Percentiles rank a stretch among this genome's conserved stretches.
phyloP scores from a whole-genome alignment of 495 filamentous ascomycete genomes.

The Cairneyella variabilis region DNA sequence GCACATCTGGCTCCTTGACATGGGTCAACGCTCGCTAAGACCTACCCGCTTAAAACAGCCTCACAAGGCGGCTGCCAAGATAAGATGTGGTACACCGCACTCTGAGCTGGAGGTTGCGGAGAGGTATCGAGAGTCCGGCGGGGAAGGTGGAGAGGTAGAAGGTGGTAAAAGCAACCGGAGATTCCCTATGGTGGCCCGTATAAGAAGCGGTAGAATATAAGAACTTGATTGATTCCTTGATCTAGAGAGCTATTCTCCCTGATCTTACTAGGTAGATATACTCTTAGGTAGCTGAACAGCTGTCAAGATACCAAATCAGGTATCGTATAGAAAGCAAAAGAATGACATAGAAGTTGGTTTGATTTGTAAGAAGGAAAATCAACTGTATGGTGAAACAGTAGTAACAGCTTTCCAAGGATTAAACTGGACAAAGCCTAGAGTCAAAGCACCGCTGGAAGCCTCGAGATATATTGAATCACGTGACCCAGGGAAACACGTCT shows the following conservation, averaged over 20 bases:
- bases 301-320: slow-evolving; percentile 5
- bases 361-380: neutral
- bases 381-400: neutral
- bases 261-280: neutral
- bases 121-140: neutral
- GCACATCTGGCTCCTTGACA: neutral
- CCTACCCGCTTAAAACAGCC: neutral
- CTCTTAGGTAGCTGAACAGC: slow-evolving; percentile 5
- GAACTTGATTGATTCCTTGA: slow-evolving; percentile 4
- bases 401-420: slow-evolving; percentile 6
- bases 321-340: slow-evolving; percentile 1
- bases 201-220: slow-evolving; percentile 8
- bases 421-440: slow-evolving; percentile 4
- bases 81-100: neutral
- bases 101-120: neutral
- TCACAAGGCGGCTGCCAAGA: neutral
- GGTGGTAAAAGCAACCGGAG: neutral
- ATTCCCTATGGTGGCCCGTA: neutral
- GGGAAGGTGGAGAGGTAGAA: neutral
- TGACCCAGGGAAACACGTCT: slow-evolving; percentile 4
- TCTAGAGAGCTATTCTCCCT: slow-evolving; percentile 4
- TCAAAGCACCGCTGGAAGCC: slow-evolving; percentile 14
- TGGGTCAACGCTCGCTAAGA: neutral
- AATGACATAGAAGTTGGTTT: slow-evolving; percentile 4
- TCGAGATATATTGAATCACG: slow-evolving; percentile 13